Conservation (phyloP, 2,329 filamentous ascomycete species). For the Pestalotiopsis sp. region DNA sequence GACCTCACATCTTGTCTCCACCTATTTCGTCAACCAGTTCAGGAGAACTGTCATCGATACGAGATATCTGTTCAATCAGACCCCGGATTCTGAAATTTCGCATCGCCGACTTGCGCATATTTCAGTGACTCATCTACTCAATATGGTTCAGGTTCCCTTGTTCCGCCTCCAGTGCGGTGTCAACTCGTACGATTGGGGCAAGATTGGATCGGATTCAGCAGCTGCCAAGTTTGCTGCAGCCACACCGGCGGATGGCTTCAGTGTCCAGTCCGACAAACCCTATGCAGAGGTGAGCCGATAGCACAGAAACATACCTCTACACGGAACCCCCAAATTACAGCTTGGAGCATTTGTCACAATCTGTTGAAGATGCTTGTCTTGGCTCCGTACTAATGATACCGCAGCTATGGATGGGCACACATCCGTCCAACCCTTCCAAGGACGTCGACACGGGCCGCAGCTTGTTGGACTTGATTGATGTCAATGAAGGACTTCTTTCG, state of each 20-base stretch:
- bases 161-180: conserved; percentile 88
- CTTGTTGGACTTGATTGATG: conserved; percentile 83
- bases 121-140: background rate
- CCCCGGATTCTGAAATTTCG: background rate
- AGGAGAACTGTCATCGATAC: background rate
- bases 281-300: conserved; percentile 77
- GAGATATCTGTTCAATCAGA: background rate
- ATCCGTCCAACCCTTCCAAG: conserved; percentile 92
- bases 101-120: background rate
- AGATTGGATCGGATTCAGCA: conserved; percentile 83
- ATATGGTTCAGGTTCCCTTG: conserved; percentile 67
- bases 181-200: conserved; percentile 99
- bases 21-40: background rate
- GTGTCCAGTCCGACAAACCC: conserved; percentile 82
- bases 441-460: conserved; percentile 83
- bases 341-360: background rate
- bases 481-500: conserved; percentile 83
- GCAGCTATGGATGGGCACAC: conserved; percentile 98
- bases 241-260: conserved; percentile 74
- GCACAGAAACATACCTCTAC: background rate
- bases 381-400: background rate
- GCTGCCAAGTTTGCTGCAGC: conserved; percentile 89
- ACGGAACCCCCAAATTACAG: background rate
- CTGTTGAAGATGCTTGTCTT: background rate
- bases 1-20: background rate